Conservation (phyloP, 805 yeast genomes). For the Allodekkera sacchari region DNA sequence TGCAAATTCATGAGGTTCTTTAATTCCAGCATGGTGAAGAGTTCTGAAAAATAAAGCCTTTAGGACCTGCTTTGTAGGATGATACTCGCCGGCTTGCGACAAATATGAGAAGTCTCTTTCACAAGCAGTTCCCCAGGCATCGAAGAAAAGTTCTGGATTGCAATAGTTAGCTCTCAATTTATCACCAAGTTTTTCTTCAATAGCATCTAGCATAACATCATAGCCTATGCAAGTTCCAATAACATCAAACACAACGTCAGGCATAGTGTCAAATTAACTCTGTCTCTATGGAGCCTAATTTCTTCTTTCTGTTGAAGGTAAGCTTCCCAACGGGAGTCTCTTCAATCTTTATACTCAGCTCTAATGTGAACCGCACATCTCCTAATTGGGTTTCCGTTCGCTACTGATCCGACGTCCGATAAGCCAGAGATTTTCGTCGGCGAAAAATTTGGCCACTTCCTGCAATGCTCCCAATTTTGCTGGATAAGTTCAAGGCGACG, state of each 20-base stretch:
- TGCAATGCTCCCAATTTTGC: no score
- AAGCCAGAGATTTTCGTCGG: no score
- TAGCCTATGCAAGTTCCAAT: conserved; percentile 5
- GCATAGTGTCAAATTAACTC: conserved; percentile 2
- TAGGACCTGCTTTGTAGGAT: conserved; percentile 13
- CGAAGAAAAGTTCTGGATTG: conserved; percentile 8
- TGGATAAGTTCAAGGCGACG: no score
- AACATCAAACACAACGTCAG: conserved; percentile 4
- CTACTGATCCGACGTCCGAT: no score
- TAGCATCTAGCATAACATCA: conserved; percentile 2
- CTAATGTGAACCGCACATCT: no score
- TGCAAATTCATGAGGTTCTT: conserved; percentile 13
- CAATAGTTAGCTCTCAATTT: conserved; percentile 1
- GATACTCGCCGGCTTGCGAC: conserved; percentile 13
- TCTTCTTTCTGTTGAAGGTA: no score
- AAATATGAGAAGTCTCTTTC: conserved; percentile 59
- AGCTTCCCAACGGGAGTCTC: no score
- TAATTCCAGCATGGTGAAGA: conserved; percentile 14
- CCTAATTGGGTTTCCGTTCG: no score
- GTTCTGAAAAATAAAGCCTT: conserved; percentile 16
- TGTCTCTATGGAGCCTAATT: no score
- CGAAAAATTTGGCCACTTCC: no score
- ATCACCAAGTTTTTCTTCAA: conserved; percentile 2
- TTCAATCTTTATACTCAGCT: no score
- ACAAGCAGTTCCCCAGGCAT: conserved; percentile 44